These are phyloP conservation scores for Ceratocystis harringtonii DNA, from an alignment of 2,329 filamentous ascomycete genomes.

Conservation along the genomic window DNA sequence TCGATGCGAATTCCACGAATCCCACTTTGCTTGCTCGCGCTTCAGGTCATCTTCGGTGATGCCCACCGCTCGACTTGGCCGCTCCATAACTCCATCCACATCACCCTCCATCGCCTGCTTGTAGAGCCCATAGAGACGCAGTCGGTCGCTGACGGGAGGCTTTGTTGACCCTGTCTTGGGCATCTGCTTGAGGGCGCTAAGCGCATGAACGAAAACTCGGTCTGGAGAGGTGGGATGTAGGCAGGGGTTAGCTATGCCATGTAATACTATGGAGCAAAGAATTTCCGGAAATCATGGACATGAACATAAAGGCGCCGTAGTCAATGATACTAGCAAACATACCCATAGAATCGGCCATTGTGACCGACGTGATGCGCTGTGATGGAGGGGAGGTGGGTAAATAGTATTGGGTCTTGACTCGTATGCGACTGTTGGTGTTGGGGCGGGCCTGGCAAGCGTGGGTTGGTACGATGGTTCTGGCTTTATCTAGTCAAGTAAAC, in stretches of 20 bases:
- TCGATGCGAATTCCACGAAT: conserved; percentile 85
- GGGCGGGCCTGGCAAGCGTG: not conserved
- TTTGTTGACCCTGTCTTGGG: conserved; percentile 81
- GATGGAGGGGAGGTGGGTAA: not conserved
- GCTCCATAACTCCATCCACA: conserved; percentile 83
- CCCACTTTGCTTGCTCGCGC: conserved; percentile 59
- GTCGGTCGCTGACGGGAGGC: conserved; percentile 68
- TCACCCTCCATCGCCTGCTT: conserved; percentile 99
- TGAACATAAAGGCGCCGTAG: not conserved
- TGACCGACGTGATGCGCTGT: conserved; percentile 1
- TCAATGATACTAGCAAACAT: conserved; percentile 18
- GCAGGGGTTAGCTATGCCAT: not conserved
- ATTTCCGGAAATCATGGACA: not conserved
- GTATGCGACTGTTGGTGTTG: not conserved
- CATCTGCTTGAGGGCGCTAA: conserved; percentile 97
- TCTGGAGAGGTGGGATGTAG: conserved; percentile 38
- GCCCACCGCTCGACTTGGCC: conserved; percentile 43
- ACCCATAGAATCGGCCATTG: conserved; percentile 29
- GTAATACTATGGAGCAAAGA: not conserved
- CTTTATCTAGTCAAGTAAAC: not conserved
- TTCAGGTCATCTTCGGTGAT: conserved; percentile 39
- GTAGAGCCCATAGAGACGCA: conserved; percentile 93
- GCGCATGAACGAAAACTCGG: conserved; percentile 94
- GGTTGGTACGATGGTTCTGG: too few relatives aligned
- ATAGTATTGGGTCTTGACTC: not conserved